Base-by-base conservation (phyloP, 2,329 filamentous ascomycete genomes). In the Shiraia bambusicola region DNA sequence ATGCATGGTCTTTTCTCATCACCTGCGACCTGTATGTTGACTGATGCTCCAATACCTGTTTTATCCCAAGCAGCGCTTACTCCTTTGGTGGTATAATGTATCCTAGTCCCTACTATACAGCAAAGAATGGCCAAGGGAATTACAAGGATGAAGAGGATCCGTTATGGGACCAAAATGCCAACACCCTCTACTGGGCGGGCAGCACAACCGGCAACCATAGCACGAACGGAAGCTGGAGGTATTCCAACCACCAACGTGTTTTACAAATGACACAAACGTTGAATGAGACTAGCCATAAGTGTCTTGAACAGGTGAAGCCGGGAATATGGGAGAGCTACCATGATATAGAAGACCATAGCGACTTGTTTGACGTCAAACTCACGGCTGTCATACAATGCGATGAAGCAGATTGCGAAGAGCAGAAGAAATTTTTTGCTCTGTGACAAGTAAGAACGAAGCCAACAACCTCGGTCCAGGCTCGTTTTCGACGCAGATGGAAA, bases 161-260 rank as follows among this genome's bases (percentile, higher is more conserved):
- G 0, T 54, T 63, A 0, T 83, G 78, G 78, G 58, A 73, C 0
- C 33, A 65, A 5, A 83, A 83, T 50, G 50, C 49, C 1, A 72
- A 76, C 26, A 73, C 71, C 2, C 53, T 82, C 0, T 82, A 82
- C 56, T 83, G 80, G 80, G 72, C 74, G 0, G 80, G 80, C 0
- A 78, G 75, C 0, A 79, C 71, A 0, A 81, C 79, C 0, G 80
- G 79, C 2, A 77, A 72, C 0, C 72, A 65, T 28, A 65, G 61
- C 0, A 45, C 47, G 0, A 56, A 63, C 8, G 47, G 59, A 2
- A 40, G 56, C 0, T 79, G 76, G 76, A 49, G 47, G 1, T 35
- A 59, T 1, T 72, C 68, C 28, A 78, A 81, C 14, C 71, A 79
- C 1, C 76, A 80, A 37, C 39, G 58, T 7, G 53, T 52, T 56